Evolutionary conservation across 768 basidiomycete genomes (phyloP).

Genomic region (Hysterangium stoloniferum): DNA sequence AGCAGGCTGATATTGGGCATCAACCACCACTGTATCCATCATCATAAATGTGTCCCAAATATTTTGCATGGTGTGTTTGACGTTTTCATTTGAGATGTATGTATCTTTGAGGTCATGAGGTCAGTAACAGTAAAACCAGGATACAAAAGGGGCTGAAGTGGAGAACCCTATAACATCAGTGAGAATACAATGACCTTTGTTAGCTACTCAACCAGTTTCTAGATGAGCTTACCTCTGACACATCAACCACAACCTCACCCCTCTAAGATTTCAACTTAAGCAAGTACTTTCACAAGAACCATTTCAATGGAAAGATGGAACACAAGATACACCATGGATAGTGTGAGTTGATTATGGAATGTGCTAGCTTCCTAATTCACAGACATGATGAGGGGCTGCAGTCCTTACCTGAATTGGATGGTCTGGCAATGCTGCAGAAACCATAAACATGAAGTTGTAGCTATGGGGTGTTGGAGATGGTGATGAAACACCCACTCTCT

Average conservation of each 20-base stretch:
- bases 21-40: not conserved
- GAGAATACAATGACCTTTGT: too few species aligned
- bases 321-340: slow-evolving; percentile 32
- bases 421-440: slow-evolving; percentile 66
- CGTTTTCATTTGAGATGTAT: slow-evolving; percentile 34
- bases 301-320: slow-evolving; percentile 25
- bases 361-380: slow-evolving; percentile 69
- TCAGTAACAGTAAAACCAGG: slow-evolving; percentile 52
- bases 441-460: slow-evolving; percentile 48
- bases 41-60: slow-evolving; percentile 43
- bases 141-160: slow-evolving; percentile 47
- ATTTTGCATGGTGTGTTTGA: slow-evolving; percentile 22
- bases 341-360: slow-evolving; percentile 60
- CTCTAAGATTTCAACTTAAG: slow-evolving; percentile 46
- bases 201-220: too few species aligned
- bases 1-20: slow-evolving; percentile 6
- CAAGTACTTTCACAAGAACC: slow-evolving; percentile 24
- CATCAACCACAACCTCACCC: slow-evolving; percentile 48
- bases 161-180: slow-evolving; percentile 47
- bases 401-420: slow-evolving; percentile 21
- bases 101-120: too few species aligned
- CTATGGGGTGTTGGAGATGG: too few species aligned
- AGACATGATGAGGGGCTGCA: slow-evolving; percentile 31
- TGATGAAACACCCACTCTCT: too few species aligned
- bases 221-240: slow-evolving; percentile 51